Evolutionary conservation across 1,139 yeast genomes (phyloP), one percentile per base, ranked within the genome.

Genomic region (Geotrichum bryndzae): DNA sequence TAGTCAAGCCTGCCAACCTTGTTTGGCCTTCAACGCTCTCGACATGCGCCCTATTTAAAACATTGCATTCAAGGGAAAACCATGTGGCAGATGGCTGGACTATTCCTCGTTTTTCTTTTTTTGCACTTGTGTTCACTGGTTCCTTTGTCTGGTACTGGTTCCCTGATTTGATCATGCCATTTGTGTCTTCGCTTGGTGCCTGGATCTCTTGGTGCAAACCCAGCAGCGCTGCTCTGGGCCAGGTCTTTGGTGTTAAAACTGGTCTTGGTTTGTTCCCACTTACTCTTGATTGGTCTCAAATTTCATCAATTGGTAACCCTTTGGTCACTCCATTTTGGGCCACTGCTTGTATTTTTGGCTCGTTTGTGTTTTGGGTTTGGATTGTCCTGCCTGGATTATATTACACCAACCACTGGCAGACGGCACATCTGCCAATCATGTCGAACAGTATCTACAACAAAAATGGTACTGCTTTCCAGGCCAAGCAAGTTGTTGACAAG

Each of bases 251-350:
- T 56, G 76, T 79, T 15, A 66, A 75, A 23, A 74, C 82, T 22
- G 85, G 85, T 50, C 73, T 82, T 67, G 87, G 85, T 56, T 70
- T 82, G 70, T 71, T 82, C 68, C 86, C 86, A 46, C 67, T 77
- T 41, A 75, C 82, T 1, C 77, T 79, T 62, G 82, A 79, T 66
- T 79, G 81, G 82, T 74, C 78, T 48, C 79, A 77, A 66, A 70
- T 78, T 51, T 69, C 77, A 13, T 35, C 51, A 1, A 22, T 56
- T 18, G 52, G 59, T 13, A 78, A 78, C 72, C 85, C 87, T 33
- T 79, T 84, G 69, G 78, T 82, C 67, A 83, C 85, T 27, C 86
- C 87, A 57, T 80, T 82, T 56, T 71, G 79, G 55, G 77, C 82
- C 38, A 69, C 78, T 62, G 73, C 76, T 51, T 80, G 83, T 64